Evolutionary conservation across 2,329 filamentous ascomycete species (phyloP).

Genomic region (Pseudovirgaria hyperparasitica): DNA sequence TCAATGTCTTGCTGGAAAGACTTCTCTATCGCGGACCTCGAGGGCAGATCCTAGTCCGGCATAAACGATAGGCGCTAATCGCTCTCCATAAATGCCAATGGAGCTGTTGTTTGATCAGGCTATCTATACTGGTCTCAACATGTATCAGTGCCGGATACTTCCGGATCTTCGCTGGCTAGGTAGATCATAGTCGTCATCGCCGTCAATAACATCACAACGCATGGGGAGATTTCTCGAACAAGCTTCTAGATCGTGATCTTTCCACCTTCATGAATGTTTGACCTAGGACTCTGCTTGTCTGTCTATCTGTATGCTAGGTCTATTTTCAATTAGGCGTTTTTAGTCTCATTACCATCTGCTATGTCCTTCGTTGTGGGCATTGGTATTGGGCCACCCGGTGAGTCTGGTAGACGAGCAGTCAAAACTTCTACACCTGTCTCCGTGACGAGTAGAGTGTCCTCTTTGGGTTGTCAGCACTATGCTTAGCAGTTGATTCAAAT

Average conservation of each 20-base stretch:
- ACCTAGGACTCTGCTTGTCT: too few species aligned
- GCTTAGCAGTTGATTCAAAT: not conserved
- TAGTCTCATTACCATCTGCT: constrained; percentile 1
- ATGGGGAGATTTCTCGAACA: too few species aligned
- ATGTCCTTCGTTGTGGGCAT: constrained; percentile 1
- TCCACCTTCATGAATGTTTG: too few species aligned
- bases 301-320: too few species aligned
- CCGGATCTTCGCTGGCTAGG: too few species aligned
- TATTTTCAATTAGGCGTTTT: not conserved
- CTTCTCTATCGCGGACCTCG: constrained; percentile 57
- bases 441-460: constrained; percentile 2
- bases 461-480: constrained; percentile 9
- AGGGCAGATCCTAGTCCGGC: constrained; percentile 58
- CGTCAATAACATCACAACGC: too few species aligned
- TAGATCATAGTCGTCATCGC: too few species aligned
- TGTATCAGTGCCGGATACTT: too few species aligned
- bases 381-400: constrained; percentile 1
- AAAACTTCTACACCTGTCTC: constrained; percentile 2
- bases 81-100: constrained; percentile 40
- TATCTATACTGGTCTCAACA: constrained; percentile 62
- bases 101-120: constrained; percentile 50
- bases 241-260: too few species aligned
- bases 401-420: constrained; percentile 1
- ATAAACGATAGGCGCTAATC: constrained; percentile 57
- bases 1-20: constrained; percentile 45